phyloP scores from a whole-genome alignment of 2,329 filamentous ascomycete species.

The Cercospora nicotianae region DNA sequence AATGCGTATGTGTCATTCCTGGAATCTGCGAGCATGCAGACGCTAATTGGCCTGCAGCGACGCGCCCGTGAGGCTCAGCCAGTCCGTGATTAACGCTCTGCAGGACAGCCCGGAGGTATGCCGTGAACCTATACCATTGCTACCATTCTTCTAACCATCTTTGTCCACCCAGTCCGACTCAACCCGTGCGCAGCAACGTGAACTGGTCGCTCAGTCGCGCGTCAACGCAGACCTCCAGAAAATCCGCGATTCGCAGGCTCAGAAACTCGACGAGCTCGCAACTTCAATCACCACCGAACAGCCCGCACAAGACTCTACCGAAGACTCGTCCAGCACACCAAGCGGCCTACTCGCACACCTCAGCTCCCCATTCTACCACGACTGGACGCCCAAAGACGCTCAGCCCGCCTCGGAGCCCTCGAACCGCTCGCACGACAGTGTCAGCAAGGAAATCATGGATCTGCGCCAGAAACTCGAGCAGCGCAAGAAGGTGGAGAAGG shows the following conservation, averaged over 20 bases:
- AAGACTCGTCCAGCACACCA: conserved; percentile 19
- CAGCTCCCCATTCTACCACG: conserved; percentile 40
- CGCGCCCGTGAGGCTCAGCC: conserved; percentile 70
- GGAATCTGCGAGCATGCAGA: background rate
- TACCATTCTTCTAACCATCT: conserved; percentile 2
- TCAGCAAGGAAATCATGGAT: conserved; percentile 59
- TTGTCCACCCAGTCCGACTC: conserved; percentile 69
- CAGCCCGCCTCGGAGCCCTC: conserved; percentile 44
- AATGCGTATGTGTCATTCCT: conserved; percentile 52
- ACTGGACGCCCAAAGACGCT: conserved; percentile 41
- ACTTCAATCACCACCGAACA: conserved; percentile 49
- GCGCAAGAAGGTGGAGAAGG: conserved; percentile 59
- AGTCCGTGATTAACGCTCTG: conserved; percentile 77
- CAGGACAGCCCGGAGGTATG: conserved; percentile 83
- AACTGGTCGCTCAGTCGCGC: conserved; percentile 85
- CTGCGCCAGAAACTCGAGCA: conserved; percentile 52
- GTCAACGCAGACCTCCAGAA: conserved; percentile 82
- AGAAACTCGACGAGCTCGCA: conserved; percentile 67
- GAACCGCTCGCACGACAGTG: conserved; percentile 52
- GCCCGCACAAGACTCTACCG: conserved; percentile 35
- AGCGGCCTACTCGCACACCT: conserved; percentile 37
- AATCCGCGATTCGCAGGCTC: conserved; percentile 68
- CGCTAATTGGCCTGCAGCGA: conserved; percentile 47
- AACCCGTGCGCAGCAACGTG: conserved; percentile 77
- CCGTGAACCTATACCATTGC: conserved; percentile 8